These are phyloP conservation scores for Lasiosphaeria ovina DNA, from an alignment of 495 filamentous ascomycete genomes.

Conservation along the genomic window DNA sequence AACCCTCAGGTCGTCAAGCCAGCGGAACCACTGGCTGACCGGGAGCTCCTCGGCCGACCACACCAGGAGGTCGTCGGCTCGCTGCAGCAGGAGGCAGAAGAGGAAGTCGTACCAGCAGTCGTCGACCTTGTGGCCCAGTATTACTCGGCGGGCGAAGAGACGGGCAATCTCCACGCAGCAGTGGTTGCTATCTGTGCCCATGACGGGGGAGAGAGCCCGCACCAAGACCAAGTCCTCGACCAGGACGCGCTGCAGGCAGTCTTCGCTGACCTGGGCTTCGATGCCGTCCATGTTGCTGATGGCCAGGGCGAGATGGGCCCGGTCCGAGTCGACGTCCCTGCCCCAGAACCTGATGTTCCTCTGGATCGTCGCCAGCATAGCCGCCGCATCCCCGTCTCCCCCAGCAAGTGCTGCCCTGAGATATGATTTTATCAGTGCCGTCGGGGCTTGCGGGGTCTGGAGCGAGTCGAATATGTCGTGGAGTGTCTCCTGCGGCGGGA, in stretches of 20 bases:
- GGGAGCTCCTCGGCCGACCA: slow-evolving; percentile 18
- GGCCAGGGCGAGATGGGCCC: slow-evolving; percentile 10
- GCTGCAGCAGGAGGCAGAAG: slow-evolving; percentile 9
- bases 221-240: slow-evolving; percentile 15
- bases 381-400: slow-evolving; percentile 6
- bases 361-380: slow-evolving; percentile 12
- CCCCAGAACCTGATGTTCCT: slow-evolving; percentile 13
- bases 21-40: slow-evolving; percentile 13
- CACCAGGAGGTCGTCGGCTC: slow-evolving; percentile 6
- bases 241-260: slow-evolving; percentile 14
- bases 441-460: neutral
- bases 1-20: slow-evolving; percentile 12
- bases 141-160: slow-evolving; percentile 9
- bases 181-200: slow-evolving; percentile 8
- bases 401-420: slow-evolving; percentile 17
- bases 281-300: slow-evolving; percentile 10
- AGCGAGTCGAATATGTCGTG: slow-evolving; percentile 17
- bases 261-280: slow-evolving; percentile 4
- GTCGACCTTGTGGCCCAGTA: slow-evolving; percentile 9
- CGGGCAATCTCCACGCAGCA: slow-evolving; percentile 17
- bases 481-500: slow-evolving; percentile 16
- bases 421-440: slow-evolving; percentile 6
- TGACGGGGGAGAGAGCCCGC: slow-evolving; percentile 10
- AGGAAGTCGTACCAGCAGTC: slow-evolving; percentile 18
- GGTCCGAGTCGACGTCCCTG: slow-evolving; percentile 9